Conservation (phyloP, 371 early-diverging fungal genomes). For the Rhizopus delemar region DNA sequence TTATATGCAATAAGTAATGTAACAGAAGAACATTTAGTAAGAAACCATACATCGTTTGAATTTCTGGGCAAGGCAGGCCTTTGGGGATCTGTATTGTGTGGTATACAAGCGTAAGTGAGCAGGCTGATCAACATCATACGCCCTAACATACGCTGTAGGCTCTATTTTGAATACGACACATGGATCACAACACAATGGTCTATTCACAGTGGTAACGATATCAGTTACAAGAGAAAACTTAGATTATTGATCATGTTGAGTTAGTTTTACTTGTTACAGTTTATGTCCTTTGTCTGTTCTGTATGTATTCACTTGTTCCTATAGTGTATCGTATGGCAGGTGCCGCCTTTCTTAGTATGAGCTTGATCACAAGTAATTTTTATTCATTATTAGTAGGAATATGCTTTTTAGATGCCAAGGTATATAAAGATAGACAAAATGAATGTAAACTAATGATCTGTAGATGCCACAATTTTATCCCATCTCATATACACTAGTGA, state of each 20-base stretch:
- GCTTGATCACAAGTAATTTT: conserved; percentile 46
- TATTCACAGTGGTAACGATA: conserved; percentile 27
- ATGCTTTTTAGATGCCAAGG: conserved; percentile 38
- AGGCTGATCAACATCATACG: neutral
- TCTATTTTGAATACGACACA: conserved; percentile 34
- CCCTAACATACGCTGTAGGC: conserved; percentile 12
- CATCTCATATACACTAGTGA: conserved; percentile 39
- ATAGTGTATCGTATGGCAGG: conserved; percentile 38
- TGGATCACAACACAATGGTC: conserved; percentile 29
- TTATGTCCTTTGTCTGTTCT: conserved; percentile 42
- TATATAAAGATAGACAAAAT: conserved; percentile 9
- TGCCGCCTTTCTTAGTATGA: conserved; percentile 50
- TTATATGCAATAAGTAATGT: conserved; percentile 49
- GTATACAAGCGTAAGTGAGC: conserved; percentile 38
- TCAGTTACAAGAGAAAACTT: neutral
- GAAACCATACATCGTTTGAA: conserved; percentile 30
- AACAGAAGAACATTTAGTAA: conserved; percentile 48
- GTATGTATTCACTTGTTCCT: conserved; percentile 48
- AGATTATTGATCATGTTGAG: neutral
- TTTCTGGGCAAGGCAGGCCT: conserved; percentile 38
- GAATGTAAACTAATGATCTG: neutral
- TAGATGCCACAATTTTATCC: conserved; percentile 46
- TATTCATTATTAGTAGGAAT: conserved; percentile 44
- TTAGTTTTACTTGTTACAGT: conserved; percentile 25
- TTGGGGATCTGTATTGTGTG: conserved; percentile 38